Percentiles rank a stretch among this genome's conserved stretches.
Evolutionary conservation across 176 grass and related monocot genomes (phyloP).

Genomic region (Dactylis glomerata): DNA sequence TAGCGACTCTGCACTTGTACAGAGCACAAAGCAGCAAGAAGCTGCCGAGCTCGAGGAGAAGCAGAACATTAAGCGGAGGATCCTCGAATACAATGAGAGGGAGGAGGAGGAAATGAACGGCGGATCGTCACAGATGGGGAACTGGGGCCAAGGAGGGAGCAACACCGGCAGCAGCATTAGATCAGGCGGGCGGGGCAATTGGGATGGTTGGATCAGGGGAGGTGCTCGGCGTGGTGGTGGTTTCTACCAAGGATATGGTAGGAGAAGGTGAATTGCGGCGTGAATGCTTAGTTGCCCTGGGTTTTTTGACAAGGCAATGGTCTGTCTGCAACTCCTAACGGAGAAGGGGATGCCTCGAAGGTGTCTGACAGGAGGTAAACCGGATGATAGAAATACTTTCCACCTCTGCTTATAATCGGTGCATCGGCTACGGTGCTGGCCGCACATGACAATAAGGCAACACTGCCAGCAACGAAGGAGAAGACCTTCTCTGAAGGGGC

Average conservation of each 20-base stretch:
- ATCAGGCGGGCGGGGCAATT: conserved; percentile 58
- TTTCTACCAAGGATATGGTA: conserved; percentile 82
- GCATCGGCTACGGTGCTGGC: background rate
- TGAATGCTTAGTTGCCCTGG: conserved; percentile 11
- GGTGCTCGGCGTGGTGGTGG: conserved; percentile 55
- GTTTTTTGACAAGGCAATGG: conserved; percentile 14
- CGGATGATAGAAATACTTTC: background rate
- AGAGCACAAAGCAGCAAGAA: conserved; percentile 89
- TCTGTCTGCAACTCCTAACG: background rate
- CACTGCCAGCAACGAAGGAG: background rate
- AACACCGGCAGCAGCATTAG: conserved; percentile 50
- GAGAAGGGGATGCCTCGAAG: background rate
- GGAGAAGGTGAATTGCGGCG: conserved; percentile 57
- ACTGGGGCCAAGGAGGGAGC: conserved; percentile 54
- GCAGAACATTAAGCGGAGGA: conserved; percentile 76
- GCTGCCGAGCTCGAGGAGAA: conserved; percentile 94
- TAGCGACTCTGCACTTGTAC: conserved; percentile 78
- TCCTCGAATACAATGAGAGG: conserved; percentile 96
- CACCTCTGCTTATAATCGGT: background rate
- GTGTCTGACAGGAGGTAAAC: background rate
- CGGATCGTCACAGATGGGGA: conserved; percentile 50
- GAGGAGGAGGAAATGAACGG: conserved; percentile 89
- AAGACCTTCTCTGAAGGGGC: background rate
- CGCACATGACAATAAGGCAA: background rate
- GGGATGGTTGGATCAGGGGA: conserved; percentile 54